Conservation (phyloP, 2,329 filamentous ascomycete genomes). For the Xylaria sp. region DNA sequence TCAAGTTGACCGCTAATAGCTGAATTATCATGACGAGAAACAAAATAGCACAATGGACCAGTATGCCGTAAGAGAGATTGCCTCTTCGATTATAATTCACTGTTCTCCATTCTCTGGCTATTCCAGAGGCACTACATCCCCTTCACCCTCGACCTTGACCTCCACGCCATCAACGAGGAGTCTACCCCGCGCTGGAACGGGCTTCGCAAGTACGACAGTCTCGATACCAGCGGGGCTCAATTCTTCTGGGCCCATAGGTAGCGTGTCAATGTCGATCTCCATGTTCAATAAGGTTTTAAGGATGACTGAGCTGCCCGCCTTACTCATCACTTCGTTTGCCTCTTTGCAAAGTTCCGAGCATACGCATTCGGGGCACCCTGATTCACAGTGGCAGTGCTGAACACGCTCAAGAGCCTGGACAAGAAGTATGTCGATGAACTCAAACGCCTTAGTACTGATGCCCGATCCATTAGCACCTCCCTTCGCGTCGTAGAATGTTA, state of each 20-base stretch:
- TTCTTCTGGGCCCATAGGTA: constrained; percentile 86
- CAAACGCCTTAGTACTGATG: constrained; percentile 92
- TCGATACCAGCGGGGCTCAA: constrained; percentile 77
- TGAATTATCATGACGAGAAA: neutral
- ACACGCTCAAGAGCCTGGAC: constrained; percentile 80
- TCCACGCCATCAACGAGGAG: constrained; percentile 41
- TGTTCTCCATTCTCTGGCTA: neutral
- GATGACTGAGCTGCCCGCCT: constrained; percentile 85
- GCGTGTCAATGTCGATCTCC: constrained; percentile 81
- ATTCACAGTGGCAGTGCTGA: constrained; percentile 77
- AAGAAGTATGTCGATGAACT: constrained; percentile 85
- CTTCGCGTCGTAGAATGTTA: constrained; percentile 96
- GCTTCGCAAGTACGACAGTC: constrained; percentile 79
- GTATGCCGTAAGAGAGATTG: neutral
- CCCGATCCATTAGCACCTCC: constrained; percentile 85
- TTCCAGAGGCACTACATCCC: constrained; percentile 4
- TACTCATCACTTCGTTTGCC: constrained; percentile 92
- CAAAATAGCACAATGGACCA: neutral
- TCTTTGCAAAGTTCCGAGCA: constrained; percentile 86
- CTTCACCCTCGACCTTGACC: constrained; percentile 42
- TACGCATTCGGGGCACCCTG: constrained; percentile 91
- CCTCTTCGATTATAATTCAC: neutral
- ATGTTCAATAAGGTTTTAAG: constrained; percentile 78
- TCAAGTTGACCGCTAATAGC: neutral
- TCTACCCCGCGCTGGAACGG: constrained; percentile 63